Evolutionary conservation across 331 rosid species (phyloP).

Genomic region (Prunus yedoensis): DNA sequence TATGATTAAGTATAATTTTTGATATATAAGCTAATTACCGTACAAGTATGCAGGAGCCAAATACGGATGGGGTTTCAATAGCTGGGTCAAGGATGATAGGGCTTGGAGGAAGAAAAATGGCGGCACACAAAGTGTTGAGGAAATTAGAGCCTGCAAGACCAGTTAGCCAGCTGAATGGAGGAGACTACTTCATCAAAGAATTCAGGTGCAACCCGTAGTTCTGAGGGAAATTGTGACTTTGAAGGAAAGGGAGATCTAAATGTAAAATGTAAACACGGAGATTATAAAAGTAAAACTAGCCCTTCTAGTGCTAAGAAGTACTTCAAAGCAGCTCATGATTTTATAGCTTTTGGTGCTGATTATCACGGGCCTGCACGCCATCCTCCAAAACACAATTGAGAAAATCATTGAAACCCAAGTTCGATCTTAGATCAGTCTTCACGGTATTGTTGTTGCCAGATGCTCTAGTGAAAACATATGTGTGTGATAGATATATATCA

Average conservation of each 20-base stretch:
- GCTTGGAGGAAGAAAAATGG: conserved; percentile 45
- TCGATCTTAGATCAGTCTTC: not conserved
- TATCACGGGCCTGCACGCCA: conserved; percentile 78
- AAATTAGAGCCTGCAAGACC: conserved; percentile 18
- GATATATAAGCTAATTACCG: not conserved
- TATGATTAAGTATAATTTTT: too few species aligned
- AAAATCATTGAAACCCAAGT: conserved; percentile 2
- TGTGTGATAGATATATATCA: conserved; percentile 10
- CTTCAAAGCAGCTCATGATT: conserved; percentile 22
- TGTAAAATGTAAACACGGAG: conserved; percentile 26
- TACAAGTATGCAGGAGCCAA: not conserved
- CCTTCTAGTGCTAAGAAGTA: conserved; percentile 10
- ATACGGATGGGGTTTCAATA: not conserved
- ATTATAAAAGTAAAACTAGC: not conserved
- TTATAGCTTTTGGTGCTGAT: conserved; percentile 70
- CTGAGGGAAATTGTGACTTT: conserved; percentile 51
- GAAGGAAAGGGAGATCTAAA: conserved; percentile 44
- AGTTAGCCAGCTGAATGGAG: conserved; percentile 15
- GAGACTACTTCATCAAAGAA: conserved; percentile 33
- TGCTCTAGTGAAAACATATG: conserved; percentile 6
- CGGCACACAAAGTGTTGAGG: conserved; percentile 23
- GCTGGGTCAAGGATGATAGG: conserved; percentile 40
- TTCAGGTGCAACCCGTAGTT: conserved; percentile 70
- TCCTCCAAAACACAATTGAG: conserved; percentile 36
- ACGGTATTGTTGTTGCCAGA: not conserved